phyloP scores from a whole-genome alignment of 306 rosid genomes.

The Cicer yamashitae region DNA sequence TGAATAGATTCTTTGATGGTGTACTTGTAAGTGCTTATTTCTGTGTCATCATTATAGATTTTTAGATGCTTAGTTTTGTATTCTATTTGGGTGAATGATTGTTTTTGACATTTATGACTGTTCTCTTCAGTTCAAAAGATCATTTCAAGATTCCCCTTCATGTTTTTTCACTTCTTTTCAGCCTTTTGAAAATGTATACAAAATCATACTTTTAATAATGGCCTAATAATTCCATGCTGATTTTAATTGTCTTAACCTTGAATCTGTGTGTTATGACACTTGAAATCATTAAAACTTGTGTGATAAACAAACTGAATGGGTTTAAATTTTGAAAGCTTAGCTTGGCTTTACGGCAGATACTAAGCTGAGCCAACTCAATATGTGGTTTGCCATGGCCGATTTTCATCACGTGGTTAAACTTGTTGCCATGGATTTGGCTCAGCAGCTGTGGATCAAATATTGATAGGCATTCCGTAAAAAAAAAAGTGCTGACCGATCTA shows the following conservation, averaged over 20 bases:
- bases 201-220: not conserved
- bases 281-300: not conserved
- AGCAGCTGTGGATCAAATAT: too few species aligned
- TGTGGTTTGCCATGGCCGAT: too few species aligned
- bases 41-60: constrained; percentile 31
- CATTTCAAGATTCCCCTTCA: constrained; percentile 17
- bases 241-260: not conserved
- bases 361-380: not conserved
- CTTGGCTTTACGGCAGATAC: not conserved
- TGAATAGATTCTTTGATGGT: constrained; percentile 3
- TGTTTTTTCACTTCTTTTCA: constrained; percentile 29
- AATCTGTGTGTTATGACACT: not conserved
- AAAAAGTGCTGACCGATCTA: too few species aligned
- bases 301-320: not conserved
- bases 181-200: constrained; percentile 11
- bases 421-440: too few species aligned
- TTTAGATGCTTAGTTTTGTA: constrained; percentile 1
- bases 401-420: too few species aligned
- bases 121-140: constrained; percentile 27
- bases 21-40: constrained; percentile 33
- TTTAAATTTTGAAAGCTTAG: not conserved
- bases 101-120: not conserved
- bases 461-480: too few species aligned
- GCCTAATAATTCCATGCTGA: not conserved
- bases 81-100: constrained; percentile 25